phyloP scores from a whole-genome alignment of 1,139 yeast genomes.

The Sugiyamaella pinicola region DNA sequence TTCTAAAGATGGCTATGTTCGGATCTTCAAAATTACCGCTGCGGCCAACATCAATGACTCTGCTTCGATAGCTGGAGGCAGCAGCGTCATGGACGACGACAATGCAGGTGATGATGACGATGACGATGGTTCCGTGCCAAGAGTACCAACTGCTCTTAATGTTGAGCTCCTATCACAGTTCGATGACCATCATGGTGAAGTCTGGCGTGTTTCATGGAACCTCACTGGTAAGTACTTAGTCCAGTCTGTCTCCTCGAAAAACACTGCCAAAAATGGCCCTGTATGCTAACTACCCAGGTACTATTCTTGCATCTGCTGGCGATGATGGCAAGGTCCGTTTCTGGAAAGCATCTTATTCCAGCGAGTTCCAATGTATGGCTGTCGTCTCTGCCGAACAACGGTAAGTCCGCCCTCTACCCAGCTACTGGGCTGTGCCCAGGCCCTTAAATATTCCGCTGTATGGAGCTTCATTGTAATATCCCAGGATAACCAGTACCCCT shows the following conservation, averaged over 20 bases:
- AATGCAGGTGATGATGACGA: conserved; percentile 44
- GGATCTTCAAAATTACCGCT: conserved; percentile 72
- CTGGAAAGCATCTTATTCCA: conserved; percentile 87
- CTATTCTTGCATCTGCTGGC: conserved; percentile 89
- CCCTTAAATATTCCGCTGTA: too few relatives aligned
- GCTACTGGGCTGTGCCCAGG: too few relatives aligned
- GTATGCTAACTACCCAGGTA: conserved; percentile 45
- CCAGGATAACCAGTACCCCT: too few relatives aligned
- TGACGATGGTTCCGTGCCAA: conserved; percentile 23
- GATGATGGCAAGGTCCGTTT: conserved; percentile 90
- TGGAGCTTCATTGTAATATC: too few relatives aligned
- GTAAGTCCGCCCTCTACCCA: conserved; percentile 6
- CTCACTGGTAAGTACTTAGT: conserved; percentile 54
- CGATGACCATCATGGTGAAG: conserved; percentile 83
- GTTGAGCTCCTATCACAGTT: conserved; percentile 59
- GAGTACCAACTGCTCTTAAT: conserved; percentile 33
- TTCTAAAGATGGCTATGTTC: conserved; percentile 88
- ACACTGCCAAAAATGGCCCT: too few relatives aligned
- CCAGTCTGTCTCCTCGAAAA: too few relatives aligned
- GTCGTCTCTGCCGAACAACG: conserved; percentile 69
- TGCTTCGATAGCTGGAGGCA: conserved; percentile 2
- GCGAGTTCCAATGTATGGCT: conserved; percentile 90
- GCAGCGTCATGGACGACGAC: conserved; percentile 26
- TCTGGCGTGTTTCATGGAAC: conserved; percentile 96
- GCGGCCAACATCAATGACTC: conserved; percentile 23